A percentile compares a stretch with the other conserved stretches of the same genome.
These are phyloP conservation scores for Reticulascus tulasneorum DNA, from an alignment of 2,329 filamentous ascomycete genomes.

Conservation along the genomic window DNA sequence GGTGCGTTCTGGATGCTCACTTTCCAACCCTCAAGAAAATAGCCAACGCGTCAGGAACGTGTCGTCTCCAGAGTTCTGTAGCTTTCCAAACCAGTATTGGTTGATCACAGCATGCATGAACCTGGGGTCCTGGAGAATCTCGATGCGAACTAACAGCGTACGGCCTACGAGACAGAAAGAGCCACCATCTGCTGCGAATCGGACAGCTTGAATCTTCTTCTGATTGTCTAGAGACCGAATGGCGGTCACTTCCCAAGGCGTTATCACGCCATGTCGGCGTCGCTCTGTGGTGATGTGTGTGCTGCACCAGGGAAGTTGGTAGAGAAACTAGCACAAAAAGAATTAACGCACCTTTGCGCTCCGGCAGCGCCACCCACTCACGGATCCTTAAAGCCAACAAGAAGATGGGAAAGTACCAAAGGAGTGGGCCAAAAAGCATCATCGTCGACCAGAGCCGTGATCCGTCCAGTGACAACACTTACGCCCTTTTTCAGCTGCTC, in stretches of 20 bases:
- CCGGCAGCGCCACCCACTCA: conserved; percentile 19
- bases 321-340: background rate
- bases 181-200: conserved; percentile 18
- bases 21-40: conserved; percentile 19
- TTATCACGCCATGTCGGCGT: conserved; percentile 16
- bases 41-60: conserved; percentile 24
- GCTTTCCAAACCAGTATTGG: conserved; percentile 18
- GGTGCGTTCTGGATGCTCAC: conserved; percentile 20
- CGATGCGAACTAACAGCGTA: conserved; percentile 21
- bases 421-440: conserved; percentile 18
- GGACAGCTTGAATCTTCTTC: conserved; percentile 13
- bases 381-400: conserved; percentile 21
- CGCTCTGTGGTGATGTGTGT: conserved; percentile 17
- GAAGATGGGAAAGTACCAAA: conserved; percentile 14
- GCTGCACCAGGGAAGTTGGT: background rate
- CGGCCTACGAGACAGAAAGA: conserved; percentile 23
- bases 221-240: conserved; percentile 19
- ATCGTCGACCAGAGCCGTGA: conserved; percentile 24
- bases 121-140: conserved; percentile 16
- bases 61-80: conserved; percentile 21
- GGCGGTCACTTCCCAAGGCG: conserved; percentile 22
- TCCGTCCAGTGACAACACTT: conserved; percentile 13
- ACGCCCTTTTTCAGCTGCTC: conserved; percentile 20
- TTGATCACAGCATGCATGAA: conserved; percentile 19
- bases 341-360: conserved; percentile 12